Percentiles rank a stretch among this genome's conserved stretches.
Evolutionary conservation across 306 rosid species (phyloP).

Genomic region (Lupinus albus): DNA sequence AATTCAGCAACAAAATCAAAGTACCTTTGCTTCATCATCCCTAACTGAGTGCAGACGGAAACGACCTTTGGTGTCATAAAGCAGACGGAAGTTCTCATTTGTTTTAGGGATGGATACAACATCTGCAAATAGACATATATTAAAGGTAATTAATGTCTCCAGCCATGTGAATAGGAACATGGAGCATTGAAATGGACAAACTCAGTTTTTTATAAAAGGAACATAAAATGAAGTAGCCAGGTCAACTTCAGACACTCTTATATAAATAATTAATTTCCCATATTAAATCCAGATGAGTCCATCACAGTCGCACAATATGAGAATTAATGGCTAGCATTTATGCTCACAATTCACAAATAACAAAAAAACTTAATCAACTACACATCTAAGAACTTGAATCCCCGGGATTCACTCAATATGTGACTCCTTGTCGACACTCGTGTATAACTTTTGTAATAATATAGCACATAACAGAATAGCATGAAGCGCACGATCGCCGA

Average conservation of each 20-base stretch:
- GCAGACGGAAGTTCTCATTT: slow-evolving; percentile 73
- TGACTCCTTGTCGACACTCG: too few relatives aligned
- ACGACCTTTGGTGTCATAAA: slow-evolving; percentile 77
- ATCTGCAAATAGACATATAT: slow-evolving; percentile 43
- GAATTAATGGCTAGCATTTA: background rate
- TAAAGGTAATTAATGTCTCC: background rate
- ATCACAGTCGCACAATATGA: too few relatives aligned
- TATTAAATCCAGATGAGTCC: background rate
- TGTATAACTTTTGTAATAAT: too few relatives aligned
- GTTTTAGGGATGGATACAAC: slow-evolving; percentile 81
- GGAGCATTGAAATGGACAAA: background rate
- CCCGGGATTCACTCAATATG: background rate
- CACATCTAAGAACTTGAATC: background rate
- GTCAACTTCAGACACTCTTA: too few relatives aligned
- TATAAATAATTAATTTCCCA: background rate
- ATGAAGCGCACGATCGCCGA: too few relatives aligned
- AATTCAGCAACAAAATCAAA: background rate
- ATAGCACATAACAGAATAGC: background rate
- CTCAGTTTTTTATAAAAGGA: background rate
- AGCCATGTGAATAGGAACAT: background rate
- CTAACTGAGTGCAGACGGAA: slow-evolving; percentile 74
- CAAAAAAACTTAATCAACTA: background rate
- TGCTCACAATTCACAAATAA: background rate
- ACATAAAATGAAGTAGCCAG: too few relatives aligned
- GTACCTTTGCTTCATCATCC: slow-evolving; percentile 88